phyloP scores from a whole-genome alignment of 2,329 filamentous ascomycete genomes.

The Reticulascus tulasneorum region DNA sequence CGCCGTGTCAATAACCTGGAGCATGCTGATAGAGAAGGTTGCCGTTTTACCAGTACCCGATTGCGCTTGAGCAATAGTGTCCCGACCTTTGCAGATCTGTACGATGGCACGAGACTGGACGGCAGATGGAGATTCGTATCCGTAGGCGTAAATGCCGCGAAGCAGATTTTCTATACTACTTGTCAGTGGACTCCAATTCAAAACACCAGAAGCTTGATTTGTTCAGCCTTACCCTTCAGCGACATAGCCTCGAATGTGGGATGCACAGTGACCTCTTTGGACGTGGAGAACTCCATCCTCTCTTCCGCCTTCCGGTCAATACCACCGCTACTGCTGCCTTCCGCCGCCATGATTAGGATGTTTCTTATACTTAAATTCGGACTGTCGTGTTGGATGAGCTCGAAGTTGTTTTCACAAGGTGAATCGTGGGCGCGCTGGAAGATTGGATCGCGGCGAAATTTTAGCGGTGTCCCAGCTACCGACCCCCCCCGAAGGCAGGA shows the following conservation, averaged over 20 bases:
- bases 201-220: neutral
- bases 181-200: neutral
- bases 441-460: too few species aligned
- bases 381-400: too few species aligned
- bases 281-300: conserved; percentile 97
- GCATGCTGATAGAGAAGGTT: conserved; percentile 93
- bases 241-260: conserved; percentile 96
- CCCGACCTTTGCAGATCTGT: conserved; percentile 97
- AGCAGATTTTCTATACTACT: conserved; percentile 72
- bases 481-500: too few species aligned
- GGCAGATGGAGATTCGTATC: conserved; percentile 95
- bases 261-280: conserved; percentile 93
- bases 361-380: too few species aligned
- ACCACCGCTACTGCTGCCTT: conserved; percentile 55
- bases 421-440: too few species aligned
- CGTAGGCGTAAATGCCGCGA: conserved; percentile 96
- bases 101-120: conserved; percentile 98
- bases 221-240: conserved; percentile 64
- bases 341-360: conserved; percentile 66
- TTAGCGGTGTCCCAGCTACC: too few species aligned
- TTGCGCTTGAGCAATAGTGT: conserved; percentile 97
- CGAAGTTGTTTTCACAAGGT: too few species aligned
- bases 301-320: conserved; percentile 93
- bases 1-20: conserved; percentile 91
- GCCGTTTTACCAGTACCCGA: conserved; percentile 96